Base-by-base conservation (phyloP, 2,329 filamentous ascomycete genomes). In the Apiospora pterosperma region DNA sequence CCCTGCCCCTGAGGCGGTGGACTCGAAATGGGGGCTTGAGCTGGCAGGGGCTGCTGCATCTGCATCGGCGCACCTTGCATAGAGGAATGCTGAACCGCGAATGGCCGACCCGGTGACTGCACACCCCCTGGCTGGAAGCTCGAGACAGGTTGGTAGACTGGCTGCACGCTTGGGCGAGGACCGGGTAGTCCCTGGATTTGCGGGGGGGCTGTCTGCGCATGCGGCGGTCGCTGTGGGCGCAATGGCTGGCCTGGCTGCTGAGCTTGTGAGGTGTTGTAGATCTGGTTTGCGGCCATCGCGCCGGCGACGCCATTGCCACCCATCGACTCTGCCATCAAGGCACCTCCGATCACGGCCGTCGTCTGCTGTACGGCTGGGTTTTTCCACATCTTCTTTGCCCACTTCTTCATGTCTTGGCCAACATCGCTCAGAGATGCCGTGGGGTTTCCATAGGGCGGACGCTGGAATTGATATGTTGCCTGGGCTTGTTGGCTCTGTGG, bases 381-480 rank as follows among this genome's bases (percentile, higher is more conserved):
- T 34, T 72, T 66, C 67, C 67, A 71, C 25, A 71, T 68, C 59
- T 74, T 74, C 64, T 72, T 74, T 3, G 69, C 72, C 72, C 71
- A 75, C 66, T 75, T 74, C 68, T 74, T 75, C 65, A 75, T 64
- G 8, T 70, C 70, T 58, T 73, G 74, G 2, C 72, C 71, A 5
- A 55, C 28, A 21, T 55, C 34, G 48, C 48, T 34, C 16, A 55
- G 48, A 6, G 48, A 55, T 55, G 48, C 48, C 28, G 48, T 10
- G 8, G 48, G 19, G 3, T n/a, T 55, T 2, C 14, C 16, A n/a
- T 10, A 34, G 25, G 48, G 21, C 19, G 48, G 48, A 10, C 8
- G n/a, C 16, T 31, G 23, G 3, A 12, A 6, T 12, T 28, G 41
- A 25, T 44, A 23, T 3, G 41, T 21, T 14, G 21, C 21, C 21